Base-by-base conservation (phyloP, 129 eudicot species). In the Artemisia argyi region DNA sequence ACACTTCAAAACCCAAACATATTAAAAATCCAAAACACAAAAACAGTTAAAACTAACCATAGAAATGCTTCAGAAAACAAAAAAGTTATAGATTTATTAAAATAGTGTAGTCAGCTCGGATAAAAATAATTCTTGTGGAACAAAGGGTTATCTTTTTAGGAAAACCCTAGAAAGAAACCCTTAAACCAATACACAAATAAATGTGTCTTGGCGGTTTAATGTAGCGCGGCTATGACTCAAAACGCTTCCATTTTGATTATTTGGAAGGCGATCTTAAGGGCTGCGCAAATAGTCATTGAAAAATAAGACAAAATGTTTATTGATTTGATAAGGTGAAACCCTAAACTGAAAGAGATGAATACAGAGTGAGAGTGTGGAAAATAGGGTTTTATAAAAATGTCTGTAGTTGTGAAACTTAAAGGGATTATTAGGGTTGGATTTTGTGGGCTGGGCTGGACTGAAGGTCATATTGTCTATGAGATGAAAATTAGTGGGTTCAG, bases 221-320 rank as follows among this genome's bases (percentile, higher is more conserved):
- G 4, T 87, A 71, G 97, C 91, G 97, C 86, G 53, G 97, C 97
- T 83, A 91, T 91, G 97, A 91, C 97, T 91, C 97, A 80, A 91
- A 91, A 85, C 95, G 97, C 95, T 91, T 88, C 95, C 97, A 87
- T 87, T 65, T 78, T 5, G 57, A 26, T n/a, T 44, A n/a, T 51
- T 32, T 74, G 90, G 88, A 90, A 90, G 93, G 93, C 96, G 96
- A 90, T 90, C 96, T 90, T 83, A 90, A 90, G 96, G 92, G 92
- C 96, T 73, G 88, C 90, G 96, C 92, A 51, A 61, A 0, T 16
- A 53, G 68, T 63, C 1, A 59, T 17, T 2, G 0, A 46, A 24
- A 24, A 24, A 24, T 24, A 24, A 24, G 26, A 24, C 1, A 24
- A 26, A 61, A 15, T 6, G 16, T 60, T 61, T 20, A 12, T 2